Conservation (phyloP, 2,329 filamentous ascomycete species). For the Fusarium subglutinans region DNA sequence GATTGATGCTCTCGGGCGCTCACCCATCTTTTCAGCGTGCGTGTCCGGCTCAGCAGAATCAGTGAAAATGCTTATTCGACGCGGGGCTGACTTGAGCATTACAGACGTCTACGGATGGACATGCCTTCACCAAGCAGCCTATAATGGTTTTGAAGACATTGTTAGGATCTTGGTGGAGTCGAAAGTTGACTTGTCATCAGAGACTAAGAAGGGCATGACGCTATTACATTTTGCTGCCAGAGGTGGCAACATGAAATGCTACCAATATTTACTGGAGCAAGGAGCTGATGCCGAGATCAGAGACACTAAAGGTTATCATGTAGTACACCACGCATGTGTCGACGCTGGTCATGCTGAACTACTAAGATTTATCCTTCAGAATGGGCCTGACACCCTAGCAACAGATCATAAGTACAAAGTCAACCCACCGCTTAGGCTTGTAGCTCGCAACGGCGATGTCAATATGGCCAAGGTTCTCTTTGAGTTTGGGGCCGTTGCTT, state of each 20-base stretch:
- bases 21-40: background rate
- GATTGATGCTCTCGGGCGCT: fast-evolving
- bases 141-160: fast-evolving
- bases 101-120: fast-evolving
- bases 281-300: background rate
- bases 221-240: background rate
- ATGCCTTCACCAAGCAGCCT: fast-evolving
- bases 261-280: background rate
- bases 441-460: fast-evolving
- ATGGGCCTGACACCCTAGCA: background rate
- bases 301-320: fast-evolving
- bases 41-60: fast-evolving
- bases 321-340: background rate
- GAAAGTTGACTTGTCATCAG: fast-evolving
- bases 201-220: fast-evolving
- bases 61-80: background rate
- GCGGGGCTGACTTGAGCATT: background rate
- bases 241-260: fast-evolving
- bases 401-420: fast-evolving
- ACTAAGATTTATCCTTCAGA: background rate
- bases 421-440: background rate
- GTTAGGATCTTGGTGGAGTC: background rate
- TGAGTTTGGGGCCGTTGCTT: background rate
- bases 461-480: background rate
- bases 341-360: fast-evolving